Evolutionary conservation across 139 green algal species (phyloP).

Genomic region (Tetradesmus obliquus): DNA sequence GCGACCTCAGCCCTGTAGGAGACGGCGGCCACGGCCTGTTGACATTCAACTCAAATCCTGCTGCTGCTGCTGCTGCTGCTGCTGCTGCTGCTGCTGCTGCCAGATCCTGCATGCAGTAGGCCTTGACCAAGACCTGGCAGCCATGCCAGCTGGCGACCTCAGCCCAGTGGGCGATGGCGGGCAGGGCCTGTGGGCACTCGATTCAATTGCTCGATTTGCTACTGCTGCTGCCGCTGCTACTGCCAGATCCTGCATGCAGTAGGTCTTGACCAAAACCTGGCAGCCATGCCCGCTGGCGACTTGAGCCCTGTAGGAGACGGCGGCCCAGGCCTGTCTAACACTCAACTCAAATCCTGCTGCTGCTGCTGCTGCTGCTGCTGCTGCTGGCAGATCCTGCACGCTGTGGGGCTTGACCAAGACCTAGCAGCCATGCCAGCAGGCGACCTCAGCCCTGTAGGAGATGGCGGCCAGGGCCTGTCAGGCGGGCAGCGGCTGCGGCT

Average conservation of each 20-base stretch:
- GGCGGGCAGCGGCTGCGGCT: constrained; percentile 55
- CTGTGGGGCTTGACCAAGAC: constrained; percentile 71
- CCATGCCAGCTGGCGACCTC: neutral
- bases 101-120: neutral
- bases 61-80: neutral
- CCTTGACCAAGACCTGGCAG: neutral
- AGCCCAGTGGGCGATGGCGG: constrained; percentile 68
- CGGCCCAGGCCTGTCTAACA: constrained; percentile 59
- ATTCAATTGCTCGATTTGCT: no score
- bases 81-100: neutral
- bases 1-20: constrained; percentile 50
- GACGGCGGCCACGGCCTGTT: no score
- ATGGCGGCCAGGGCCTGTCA: constrained; percentile 62
- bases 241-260: constrained; percentile 70
- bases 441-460: constrained; percentile 68
- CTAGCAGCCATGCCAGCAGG: constrained; percentile 60
- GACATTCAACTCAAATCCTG: neutral
- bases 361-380: neutral
- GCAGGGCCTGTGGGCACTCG: constrained; percentile 44
- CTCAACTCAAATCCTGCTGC: neutral
- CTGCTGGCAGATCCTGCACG: constrained; percentile 64
- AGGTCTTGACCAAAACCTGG: constrained; percentile 71
- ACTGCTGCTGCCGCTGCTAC: no score
- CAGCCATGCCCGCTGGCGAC: constrained; percentile 64
- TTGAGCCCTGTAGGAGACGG: constrained; percentile 63